Conservation (phyloP, 305 asterid species). For the Fraxinus ornus region DNA sequence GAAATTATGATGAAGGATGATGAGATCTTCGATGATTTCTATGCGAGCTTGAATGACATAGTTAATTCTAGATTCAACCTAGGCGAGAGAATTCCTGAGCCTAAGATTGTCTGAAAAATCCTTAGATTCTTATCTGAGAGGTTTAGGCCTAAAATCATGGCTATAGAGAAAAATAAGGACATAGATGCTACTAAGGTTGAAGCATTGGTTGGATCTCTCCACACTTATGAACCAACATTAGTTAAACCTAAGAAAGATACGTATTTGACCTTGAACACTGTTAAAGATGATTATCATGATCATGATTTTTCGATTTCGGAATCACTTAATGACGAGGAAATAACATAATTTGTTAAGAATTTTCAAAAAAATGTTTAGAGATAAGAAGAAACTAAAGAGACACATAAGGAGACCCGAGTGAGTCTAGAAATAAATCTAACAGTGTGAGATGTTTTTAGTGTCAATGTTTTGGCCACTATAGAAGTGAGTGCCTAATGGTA, state of each 20-base stretch:
- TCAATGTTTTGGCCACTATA: background rate
- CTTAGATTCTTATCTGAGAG: no score
- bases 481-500: background rate
- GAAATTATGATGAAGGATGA: no score
- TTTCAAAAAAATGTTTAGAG: background rate
- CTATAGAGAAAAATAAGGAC: background rate
- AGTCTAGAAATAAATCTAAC: background rate
- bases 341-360: background rate
- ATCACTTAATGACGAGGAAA: background rate
- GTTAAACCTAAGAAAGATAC: background rate
- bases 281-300: background rate
- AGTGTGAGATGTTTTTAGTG: background rate
- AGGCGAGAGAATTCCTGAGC: no score
- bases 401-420: background rate
- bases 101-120: no score
- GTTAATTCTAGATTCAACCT: no score
- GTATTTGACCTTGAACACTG: background rate
- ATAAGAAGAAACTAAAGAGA: background rate
- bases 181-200: background rate
- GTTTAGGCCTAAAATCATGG: no score
- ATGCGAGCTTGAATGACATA: no score
- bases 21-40: no score
- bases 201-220: background rate
- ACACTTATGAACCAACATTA: background rate
- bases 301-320: background rate